Evolutionary conservation across 2,329 filamentous ascomycete genomes (phyloP).

Genomic region (Aspergillus ruber): DNA sequence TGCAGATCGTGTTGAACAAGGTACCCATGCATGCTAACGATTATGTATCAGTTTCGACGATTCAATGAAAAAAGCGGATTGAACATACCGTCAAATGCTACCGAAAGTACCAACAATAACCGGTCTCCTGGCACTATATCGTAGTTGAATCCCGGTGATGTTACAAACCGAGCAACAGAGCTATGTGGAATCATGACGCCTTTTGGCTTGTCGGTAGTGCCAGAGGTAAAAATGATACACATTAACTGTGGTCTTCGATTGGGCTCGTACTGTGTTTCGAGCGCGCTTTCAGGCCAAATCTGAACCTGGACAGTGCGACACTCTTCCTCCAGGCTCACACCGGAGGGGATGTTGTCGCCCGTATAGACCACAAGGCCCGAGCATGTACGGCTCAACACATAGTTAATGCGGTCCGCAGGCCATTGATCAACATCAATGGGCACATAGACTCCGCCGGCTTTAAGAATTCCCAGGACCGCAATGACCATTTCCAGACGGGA

Average conservation of each 20-base stretch:
- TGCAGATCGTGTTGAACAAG: conserved; percentile 13
- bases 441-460: not conserved
- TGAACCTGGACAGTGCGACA: not conserved
- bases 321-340: not conserved
- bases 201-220: conserved; percentile 46
- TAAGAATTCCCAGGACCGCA: not conserved
- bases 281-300: not conserved
- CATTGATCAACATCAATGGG: not conserved
- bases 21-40: conserved; percentile 5
- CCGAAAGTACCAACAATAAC: conserved; percentile 16
- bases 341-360: not conserved
- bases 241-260: conserved; percentile 47
- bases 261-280: not conserved
- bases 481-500: not conserved
- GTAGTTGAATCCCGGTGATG: conserved; percentile 2
- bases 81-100: conserved; percentile 21
- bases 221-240: conserved; percentile 43
- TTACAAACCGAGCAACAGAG: conserved; percentile 5
- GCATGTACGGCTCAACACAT: not conserved
- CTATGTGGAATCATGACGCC: conserved; percentile 33
- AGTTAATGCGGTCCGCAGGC: not conserved
- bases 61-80: not conserved
- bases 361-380: not conserved
- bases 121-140: conserved; percentile 2
- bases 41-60: not conserved